Evolutionary conservation across 129 eudicot genomes (phyloP).

Genomic region (Tagetes patula): DNA sequence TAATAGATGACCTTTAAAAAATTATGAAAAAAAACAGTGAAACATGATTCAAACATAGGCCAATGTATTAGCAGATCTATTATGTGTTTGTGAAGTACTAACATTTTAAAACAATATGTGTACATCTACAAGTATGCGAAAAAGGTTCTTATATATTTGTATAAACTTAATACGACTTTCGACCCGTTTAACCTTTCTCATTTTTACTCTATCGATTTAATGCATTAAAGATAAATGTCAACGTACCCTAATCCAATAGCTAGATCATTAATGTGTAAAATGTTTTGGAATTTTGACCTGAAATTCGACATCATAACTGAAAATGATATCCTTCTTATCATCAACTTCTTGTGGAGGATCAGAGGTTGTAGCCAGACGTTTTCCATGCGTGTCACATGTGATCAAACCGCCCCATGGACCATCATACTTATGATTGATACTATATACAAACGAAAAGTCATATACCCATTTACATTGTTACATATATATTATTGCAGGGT

Average conservation of each 20-base stretch:
- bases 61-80: too few relatives aligned
- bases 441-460: constrained; percentile 10
- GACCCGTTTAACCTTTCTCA: too few relatives aligned
- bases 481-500: too few relatives aligned
- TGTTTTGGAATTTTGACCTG: constrained; percentile 33
- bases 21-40: too few relatives aligned
- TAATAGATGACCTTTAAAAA: too few relatives aligned
- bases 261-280: background rate
- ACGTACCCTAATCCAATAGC: background rate
- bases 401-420: constrained; percentile 45
- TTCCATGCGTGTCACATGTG: constrained; percentile 54
- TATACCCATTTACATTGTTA: background rate
- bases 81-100: too few relatives aligned
- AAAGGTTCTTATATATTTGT: too few relatives aligned
- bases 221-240: background rate
- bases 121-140: too few relatives aligned
- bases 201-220: background rate
- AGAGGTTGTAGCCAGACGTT: constrained; percentile 38
- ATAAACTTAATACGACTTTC: background rate
- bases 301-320: constrained; percentile 64
- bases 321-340: constrained; percentile 47
- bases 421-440: constrained; percentile 54
- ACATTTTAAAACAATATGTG: too few relatives aligned
- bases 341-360: constrained; percentile 18
- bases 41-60: too few relatives aligned